These are phyloP conservation scores for Fusarium verticillioides DNA, from an alignment of 2,329 filamentous ascomycete species.

Conservation along the genomic window DNA sequence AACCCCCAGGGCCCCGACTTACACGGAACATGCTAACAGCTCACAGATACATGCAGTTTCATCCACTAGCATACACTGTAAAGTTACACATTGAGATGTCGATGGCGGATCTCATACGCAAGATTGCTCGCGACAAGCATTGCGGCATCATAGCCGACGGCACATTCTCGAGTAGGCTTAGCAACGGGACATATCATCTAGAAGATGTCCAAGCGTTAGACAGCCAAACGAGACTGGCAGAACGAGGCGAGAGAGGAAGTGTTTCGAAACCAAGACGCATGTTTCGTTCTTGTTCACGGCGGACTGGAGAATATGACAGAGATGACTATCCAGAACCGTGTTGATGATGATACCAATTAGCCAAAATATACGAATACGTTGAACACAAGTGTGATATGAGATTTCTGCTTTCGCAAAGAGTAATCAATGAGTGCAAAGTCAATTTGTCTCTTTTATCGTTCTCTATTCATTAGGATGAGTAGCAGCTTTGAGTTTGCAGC, in stretches of 20 bases:
- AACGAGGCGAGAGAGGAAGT: neutral
- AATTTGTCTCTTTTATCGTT: neutral
- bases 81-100: constrained; percentile 66
- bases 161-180: constrained; percentile 30
- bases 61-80: constrained; percentile 63
- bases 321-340: constrained; percentile 17
- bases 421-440: rapidly evolving
- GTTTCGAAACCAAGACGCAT: constrained; percentile 27
- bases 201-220: neutral
- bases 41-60: constrained; percentile 58
- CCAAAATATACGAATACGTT: neutral
- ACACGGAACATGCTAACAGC: neutral
- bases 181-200: constrained; percentile 19
- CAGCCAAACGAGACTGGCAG: constrained; percentile 2
- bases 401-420: rapidly evolving
- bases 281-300: constrained; percentile 15
- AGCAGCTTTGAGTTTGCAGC: too few relatives aligned
- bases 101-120: constrained; percentile 63
- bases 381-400: rapidly evolving
- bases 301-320: constrained; percentile 22
- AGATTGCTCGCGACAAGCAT: constrained; percentile 45
- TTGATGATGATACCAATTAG: neutral
- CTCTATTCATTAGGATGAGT: rapidly evolving
- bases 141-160: constrained; percentile 32
- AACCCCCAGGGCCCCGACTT: rapidly evolving